Base-by-base conservation (phyloP, 495 filamentous ascomycete species). In the Talaromyces thailandensis region DNA sequence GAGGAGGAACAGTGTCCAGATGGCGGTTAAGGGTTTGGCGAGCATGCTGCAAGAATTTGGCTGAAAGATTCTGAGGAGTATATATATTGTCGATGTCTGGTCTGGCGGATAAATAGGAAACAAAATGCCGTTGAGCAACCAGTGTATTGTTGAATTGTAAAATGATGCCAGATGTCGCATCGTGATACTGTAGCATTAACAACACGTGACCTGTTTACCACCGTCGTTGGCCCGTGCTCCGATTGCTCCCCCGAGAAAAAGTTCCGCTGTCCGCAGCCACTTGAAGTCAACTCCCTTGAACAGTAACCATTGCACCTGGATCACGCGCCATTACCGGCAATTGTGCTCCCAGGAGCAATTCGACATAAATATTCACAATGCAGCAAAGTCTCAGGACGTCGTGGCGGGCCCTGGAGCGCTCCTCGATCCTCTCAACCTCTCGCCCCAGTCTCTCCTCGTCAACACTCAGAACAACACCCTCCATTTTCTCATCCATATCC, bases 1-100 rank as follows among this genome's bases (percentile, higher is more conserved):
- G 43, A 85, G 68, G 63, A 84, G 69, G 43, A 85, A 66, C n/a
- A 86, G 64, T 61, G 73, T 69, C 68, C 71, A 77, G 2, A 80
- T 67, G 53, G 69, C 52, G 37, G 66, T 66, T 24, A 69, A 32
- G 55, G 61, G 66, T 61, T 63, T 66, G 43, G 60, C 62, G 6
- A 75, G 32, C 76, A 78, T 79, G n/a, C 53, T 63, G 18, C 31
- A 3, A n/a, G n/a, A n/a, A n/a, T n/a, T n/a, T n/a, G n/a, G n/a
- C n/a, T n/a, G n/a, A n/a, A n/a, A n/a, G n/a, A n/a, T 58, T 58
- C 2, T 28, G 2, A 28, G 6, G 26, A 28, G 6, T 28, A n/a
- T 28, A 28, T 28, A 28, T 28, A 28, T 28, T 28, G 2, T 28
- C 6, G 26, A 2, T 3, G 6, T 28, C 26, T 28, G 26, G 6